These are phyloP conservation scores for Gymnopilus junonius DNA, from an alignment of 768 basidiomycete genomes.

Conservation along the genomic window DNA sequence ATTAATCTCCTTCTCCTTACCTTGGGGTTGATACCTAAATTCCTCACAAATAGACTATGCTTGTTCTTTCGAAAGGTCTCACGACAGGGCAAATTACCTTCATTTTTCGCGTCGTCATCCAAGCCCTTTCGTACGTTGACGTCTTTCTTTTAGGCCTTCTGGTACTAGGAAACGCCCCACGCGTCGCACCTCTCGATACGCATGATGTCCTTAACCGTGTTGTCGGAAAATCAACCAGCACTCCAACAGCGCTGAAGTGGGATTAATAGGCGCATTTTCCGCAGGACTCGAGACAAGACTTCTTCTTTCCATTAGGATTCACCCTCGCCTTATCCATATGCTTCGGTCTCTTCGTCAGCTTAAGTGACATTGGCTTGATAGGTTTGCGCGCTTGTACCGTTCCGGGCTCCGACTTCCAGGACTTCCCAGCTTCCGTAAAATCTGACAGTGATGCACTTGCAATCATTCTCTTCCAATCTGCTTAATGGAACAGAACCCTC, in stretches of 20 bases:
- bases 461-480: neutral
- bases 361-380: conserved; percentile 12
- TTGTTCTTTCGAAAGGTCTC: conserved; percentile 1
- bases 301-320: conserved; percentile 19
- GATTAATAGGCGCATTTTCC: conserved; percentile 18
- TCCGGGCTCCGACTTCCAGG: conserved; percentile 15
- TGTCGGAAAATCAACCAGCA: conserved; percentile 19
- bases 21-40: neutral
- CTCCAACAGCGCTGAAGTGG: conserved; percentile 19
- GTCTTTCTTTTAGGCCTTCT: conserved; percentile 22
- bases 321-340: conserved; percentile 19
- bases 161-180: conserved; percentile 24
- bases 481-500: conserved; percentile 5
- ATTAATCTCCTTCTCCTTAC: neutral
- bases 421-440: conserved; percentile 22
- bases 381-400: conserved; percentile 8
- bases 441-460: conserved; percentile 15
- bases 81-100: conserved; percentile 29
- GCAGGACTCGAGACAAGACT: conserved; percentile 16
- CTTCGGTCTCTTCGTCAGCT: conserved; percentile 9
- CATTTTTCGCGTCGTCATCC: conserved; percentile 26
- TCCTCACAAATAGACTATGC: neutral
- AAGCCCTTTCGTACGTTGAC: conserved; percentile 25
- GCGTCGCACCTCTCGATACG: conserved; percentile 22
- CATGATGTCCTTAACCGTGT: conserved; percentile 27